Evolutionary conservation across 2,329 filamentous ascomycete genomes (phyloP), one percentile per base, ranked within the genome.

Genomic region (Basipetospora chlamydospora): DNA sequence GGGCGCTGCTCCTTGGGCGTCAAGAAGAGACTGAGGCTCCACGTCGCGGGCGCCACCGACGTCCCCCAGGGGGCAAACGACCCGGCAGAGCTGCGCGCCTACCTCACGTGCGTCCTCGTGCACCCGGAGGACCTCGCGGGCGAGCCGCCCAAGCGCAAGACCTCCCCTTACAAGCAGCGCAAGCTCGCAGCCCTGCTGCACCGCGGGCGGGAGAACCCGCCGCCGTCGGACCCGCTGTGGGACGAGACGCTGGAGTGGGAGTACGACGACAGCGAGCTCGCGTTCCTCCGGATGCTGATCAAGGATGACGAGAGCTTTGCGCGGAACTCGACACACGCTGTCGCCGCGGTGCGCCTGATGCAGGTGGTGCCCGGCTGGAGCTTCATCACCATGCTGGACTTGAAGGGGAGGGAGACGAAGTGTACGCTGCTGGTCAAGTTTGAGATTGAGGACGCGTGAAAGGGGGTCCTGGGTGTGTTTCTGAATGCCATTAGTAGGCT

Each of bases 241-340:
- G 66, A 80, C 43, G 73, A 80, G 51, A 59, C 57, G 11, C 56
- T 81, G 7, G 73, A 77, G 47, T 81, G 77, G 77, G 70, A 76
- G 41, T 80, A 70, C 45, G 70, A 77, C 5, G 75, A 79, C 39
- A 77, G 73, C 44, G 76, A 80, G 49, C 48, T 81, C 33, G 66
- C 67, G 0, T 81, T 81, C 45, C 43, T 81, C 44, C 61, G 77
- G 0, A 61, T 81, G 40, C 56, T 80, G 28, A 63, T 81, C 54
- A 81, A 81, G 60, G 75, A 68, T 43, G 76, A 80, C 41, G 72
- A 77, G 41, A 65, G 63, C 42, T 80, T 73, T 51, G 57, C 70
- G 0, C 57, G 57, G 30, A 81, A 81, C 44, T 73, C 75, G 0
- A 67, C 74, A 36, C 66, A 78, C 42, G 70, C 67, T 0, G 73